A percentile compares a stretch with the other conserved stretches of the same genome.
Conservation (phyloP, 345 rosid genomes). For the Populus tremula region DNA sequence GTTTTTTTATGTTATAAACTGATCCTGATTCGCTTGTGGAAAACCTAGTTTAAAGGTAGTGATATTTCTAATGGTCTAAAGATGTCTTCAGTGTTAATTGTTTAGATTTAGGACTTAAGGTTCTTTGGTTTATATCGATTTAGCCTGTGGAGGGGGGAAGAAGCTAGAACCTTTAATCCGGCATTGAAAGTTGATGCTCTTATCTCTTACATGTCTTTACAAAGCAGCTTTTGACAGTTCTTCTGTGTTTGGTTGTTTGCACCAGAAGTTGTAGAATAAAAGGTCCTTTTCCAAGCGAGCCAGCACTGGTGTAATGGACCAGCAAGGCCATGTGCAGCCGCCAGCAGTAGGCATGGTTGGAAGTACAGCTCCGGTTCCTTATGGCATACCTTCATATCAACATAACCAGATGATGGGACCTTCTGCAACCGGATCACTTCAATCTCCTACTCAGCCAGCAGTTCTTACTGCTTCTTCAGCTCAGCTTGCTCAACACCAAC, state of each 20-base stretch:
- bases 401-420: slow-evolving; percentile 31
- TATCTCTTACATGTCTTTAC: background rate
- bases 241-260: background rate
- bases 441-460: slow-evolving; percentile 24
- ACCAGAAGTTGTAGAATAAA: background rate
- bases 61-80: background rate
- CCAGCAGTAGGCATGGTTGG: slow-evolving; percentile 15
- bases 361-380: slow-evolving; percentile 25
- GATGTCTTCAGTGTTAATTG: no score
- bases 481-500: slow-evolving; percentile 38
- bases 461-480: slow-evolving; percentile 17
- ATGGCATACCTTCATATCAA: slow-evolving; percentile 30
- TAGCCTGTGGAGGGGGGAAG: background rate
- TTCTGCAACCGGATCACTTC: slow-evolving; percentile 12
- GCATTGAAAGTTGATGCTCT: background rate
- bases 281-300: background rate
- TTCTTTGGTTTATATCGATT: no score
- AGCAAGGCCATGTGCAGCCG: slow-evolving; percentile 31
- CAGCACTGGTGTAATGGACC: slow-evolving; percentile 25
- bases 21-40: background rate
- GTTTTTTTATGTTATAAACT: background rate
- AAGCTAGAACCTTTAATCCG: background rate
- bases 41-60: background rate
- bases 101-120: no score
- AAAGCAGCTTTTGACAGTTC: background rate